phyloP scores from a whole-genome alignment of 148 eudicot species.

The Cornus controversa region DNA sequence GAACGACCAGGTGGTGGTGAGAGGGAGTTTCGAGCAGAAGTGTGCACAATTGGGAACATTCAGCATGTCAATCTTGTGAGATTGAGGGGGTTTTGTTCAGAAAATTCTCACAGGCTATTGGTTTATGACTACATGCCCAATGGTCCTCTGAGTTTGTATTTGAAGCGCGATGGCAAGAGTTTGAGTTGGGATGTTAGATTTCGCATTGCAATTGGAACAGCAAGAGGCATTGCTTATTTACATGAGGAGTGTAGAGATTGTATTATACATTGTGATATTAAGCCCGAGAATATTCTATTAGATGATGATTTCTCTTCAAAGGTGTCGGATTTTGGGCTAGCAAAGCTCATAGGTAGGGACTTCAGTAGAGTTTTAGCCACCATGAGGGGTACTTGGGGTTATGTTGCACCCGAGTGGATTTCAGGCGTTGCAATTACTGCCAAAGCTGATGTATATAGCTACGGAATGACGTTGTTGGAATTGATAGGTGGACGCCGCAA shows the following conservation, averaged over 20 bases:
- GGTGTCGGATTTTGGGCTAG: constrained; percentile 83
- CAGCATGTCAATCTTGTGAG: constrained; percentile 87
- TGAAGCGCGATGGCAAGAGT: constrained; percentile 46
- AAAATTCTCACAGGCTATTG: constrained; percentile 54
- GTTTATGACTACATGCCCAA: constrained; percentile 86
- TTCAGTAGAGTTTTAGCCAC: constrained; percentile 70
- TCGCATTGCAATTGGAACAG: constrained; percentile 72
- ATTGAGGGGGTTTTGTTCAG: constrained; percentile 72
- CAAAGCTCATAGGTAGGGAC: constrained; percentile 78
- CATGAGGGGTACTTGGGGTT: constrained; percentile 88
- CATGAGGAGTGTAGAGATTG: constrained; percentile 79
- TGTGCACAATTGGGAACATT: constrained; percentile 76
- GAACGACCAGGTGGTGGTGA: constrained; percentile 75
- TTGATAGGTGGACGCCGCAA: constrained; percentile 71
- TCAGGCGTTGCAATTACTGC: constrained; percentile 71
- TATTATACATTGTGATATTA: constrained; percentile 81
- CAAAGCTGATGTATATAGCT: constrained; percentile 90
- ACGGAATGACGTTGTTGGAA: constrained; percentile 82
- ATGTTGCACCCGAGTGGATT: constrained; percentile 91
- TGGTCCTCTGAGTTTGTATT: constrained; percentile 60
- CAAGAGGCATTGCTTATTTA: constrained; percentile 70
- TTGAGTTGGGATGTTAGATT: constrained; percentile 71
- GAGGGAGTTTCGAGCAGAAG: constrained; percentile 81
- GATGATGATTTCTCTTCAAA: constrained; percentile 54
- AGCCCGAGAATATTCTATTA: constrained; percentile 78